These are phyloP conservation scores for Penicillium samsonianum DNA, from an alignment of 495 filamentous ascomycete species.

Conservation along the genomic window DNA sequence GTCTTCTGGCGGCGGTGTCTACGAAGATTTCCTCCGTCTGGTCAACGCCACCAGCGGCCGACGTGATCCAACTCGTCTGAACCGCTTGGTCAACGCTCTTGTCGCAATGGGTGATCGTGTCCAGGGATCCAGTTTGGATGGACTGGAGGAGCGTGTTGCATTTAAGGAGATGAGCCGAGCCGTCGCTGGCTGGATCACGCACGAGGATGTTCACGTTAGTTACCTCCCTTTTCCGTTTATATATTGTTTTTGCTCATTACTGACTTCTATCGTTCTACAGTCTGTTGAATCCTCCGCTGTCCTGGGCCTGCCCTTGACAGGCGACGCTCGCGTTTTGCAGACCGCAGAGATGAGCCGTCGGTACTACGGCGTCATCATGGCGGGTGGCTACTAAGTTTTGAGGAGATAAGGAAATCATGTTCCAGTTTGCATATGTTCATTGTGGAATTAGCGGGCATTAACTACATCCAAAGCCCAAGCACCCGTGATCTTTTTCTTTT, in stretches of 20 bases:
- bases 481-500: constrained; percentile 1
- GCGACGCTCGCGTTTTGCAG: constrained; percentile 68
- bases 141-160: constrained; percentile 79
- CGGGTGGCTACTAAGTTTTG: constrained; percentile 40
- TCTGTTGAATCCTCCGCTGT: constrained; percentile 50
- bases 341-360: constrained; percentile 66
- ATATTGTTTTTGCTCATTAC: constrained; percentile 14
- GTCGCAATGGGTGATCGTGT: constrained; percentile 60
- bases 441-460: background rate
- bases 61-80: constrained; percentile 48
- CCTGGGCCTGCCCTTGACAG: constrained; percentile 68
- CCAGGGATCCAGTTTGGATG: constrained; percentile 55
- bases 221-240: background rate
- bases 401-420: background rate
- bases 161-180: constrained; percentile 64
- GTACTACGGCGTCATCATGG: constrained; percentile 62
- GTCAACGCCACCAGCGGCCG: constrained; percentile 38
- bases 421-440: constrained; percentile 3
- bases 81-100: constrained; percentile 63
- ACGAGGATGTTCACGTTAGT: constrained; percentile 62
- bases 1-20: constrained; percentile 77
- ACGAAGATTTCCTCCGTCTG: constrained; percentile 75
- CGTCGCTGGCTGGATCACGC: constrained; percentile 60
- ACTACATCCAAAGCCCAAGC: background rate
- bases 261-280: constrained; percentile 22